Evolutionary conservation across 441 rosid species (phyloP), one percentile per base, ranked within the genome.

Genomic region (Croton setiger): DNA sequence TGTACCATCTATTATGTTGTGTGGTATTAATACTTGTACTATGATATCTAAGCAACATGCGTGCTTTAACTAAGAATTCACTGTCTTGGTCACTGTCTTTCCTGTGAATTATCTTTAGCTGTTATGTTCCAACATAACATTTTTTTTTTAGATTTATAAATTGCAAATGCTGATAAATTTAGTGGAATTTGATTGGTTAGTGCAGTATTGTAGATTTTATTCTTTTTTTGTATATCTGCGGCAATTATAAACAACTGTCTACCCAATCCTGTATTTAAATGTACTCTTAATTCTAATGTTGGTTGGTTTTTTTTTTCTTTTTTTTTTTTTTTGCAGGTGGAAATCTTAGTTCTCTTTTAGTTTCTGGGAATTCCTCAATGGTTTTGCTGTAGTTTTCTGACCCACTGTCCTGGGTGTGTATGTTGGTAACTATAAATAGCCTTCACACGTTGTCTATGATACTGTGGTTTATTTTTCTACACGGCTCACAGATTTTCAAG

Each of bases 241-340:
- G 70, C 14, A 23, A 55, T 31, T 33, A 21, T 53, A 20, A 20
- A 66, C 4, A 21, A 2, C 15, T 39, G 17, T 44, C 36, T 12
- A 18, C 37, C 47, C 18, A 21, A 18, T 14, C 20, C 14, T 58
- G 12, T 54, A 9, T 23, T 35, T n/a, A 35, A 2, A 27, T 27
- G 31, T 27, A 27, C 2, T 27, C 31, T 17, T 12, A 13, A n/a
- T 48, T 48, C 56, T 74, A 27, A 21, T 70, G 35, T 67, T 45
- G 18, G 20, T 27, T 15, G n/a, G n/a, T n/a, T n/a, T n/a, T n/a
- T n/a, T n/a, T n/a, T n/a, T n/a, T n/a, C n/a, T n/a, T n/a, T n/a
- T n/a, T n/a, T n/a, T n/a, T n/a, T 31, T 31, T 53, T 56, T 60
- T 67, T 72, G 59, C 78, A 79, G 82, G 69, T 75, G 70, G 56